A percentile compares a stretch with the other conserved stretches of the same genome.
phyloP scores from a whole-genome alignment of 1,139 yeast species.

The Meyerozyma guilliermondii region DNA sequence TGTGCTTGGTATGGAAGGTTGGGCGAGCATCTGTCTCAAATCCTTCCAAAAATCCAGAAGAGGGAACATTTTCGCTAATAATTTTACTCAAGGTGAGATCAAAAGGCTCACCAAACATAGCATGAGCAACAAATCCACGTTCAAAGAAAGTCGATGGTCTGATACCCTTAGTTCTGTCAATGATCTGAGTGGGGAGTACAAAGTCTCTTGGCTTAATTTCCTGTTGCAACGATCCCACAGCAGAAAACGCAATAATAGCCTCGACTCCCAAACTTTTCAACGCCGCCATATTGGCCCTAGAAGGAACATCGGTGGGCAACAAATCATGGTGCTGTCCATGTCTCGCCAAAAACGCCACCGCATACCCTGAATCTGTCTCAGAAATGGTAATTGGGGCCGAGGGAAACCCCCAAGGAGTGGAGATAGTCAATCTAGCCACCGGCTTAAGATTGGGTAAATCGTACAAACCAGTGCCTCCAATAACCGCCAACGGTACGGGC shows the following conservation, averaged over 20 bases:
- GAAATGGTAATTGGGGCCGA: slow-evolving; percentile 92
- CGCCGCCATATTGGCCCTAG: slow-evolving; percentile 93
- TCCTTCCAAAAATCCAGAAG: slow-evolving; percentile 50
- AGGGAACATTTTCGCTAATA: slow-evolving; percentile 52
- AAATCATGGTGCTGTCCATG: slow-evolving; percentile 89
- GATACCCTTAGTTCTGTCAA: slow-evolving; percentile 94
- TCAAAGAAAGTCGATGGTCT: slow-evolving; percentile 89
- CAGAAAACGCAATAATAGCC: slow-evolving; percentile 87
- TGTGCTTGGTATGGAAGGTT: slow-evolving; percentile 50
- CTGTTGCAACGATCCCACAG: slow-evolving; percentile 91
- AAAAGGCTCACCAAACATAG: slow-evolving; percentile 95
- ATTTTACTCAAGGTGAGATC: slow-evolving; percentile 67
- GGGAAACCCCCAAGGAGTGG: slow-evolving; percentile 97
- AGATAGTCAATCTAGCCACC: slow-evolving; percentile 72
- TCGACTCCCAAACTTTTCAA: slow-evolving; percentile 81
- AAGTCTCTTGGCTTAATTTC: slow-evolving; percentile 92
- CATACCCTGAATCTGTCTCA: slow-evolving; percentile 67
- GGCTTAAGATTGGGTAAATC: slow-evolving; percentile 78
- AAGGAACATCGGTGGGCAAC: slow-evolving; percentile 89
- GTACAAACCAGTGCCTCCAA: slow-evolving; percentile 98
- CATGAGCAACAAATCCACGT: slow-evolving; percentile 92
- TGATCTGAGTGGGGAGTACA: slow-evolving; percentile 90
- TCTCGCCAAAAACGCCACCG: slow-evolving; percentile 91
- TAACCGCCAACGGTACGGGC: slow-evolving; percentile 71
- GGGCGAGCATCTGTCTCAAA: slow-evolving; percentile 32